These are phyloP conservation scores for Coemansia javaensis DNA, from an alignment of 192 early-diverging fungal species.

Conservation along the genomic window DNA sequence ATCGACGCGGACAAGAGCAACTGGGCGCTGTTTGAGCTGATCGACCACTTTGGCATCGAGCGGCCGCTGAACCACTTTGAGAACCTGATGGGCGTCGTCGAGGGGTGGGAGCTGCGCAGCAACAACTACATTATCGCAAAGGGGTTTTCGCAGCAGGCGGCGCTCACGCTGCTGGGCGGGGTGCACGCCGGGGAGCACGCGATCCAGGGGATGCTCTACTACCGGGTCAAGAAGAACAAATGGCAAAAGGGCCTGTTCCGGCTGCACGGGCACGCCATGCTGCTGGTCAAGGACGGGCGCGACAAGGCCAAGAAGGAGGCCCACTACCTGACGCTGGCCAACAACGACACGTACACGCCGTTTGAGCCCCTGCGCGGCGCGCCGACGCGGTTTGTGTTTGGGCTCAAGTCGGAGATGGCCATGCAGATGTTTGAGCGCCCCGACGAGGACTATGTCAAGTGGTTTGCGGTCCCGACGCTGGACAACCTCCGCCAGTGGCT, in stretches of 20 bases:
- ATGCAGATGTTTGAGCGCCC: conserved; percentile 77
- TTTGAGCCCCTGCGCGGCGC: conserved; percentile 61
- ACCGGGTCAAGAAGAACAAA: conserved; percentile 77
- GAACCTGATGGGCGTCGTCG: conserved; percentile 72
- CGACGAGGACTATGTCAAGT: conserved; percentile 72
- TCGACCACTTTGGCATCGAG: conserved; percentile 81
- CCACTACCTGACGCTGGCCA: conserved; percentile 53
- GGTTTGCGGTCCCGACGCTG: conserved; percentile 40
- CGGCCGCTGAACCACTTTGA: conserved; percentile 90
- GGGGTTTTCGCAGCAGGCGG: conserved; percentile 53
- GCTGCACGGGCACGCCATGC: conserved; percentile 45
- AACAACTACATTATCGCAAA: conserved; percentile 73
- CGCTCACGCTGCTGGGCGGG: conserved; percentile 19
- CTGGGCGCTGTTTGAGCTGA: conserved; percentile 92
- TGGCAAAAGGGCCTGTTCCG: conserved; percentile 77
- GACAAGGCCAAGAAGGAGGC: conserved; percentile 32
- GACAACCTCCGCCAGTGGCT: conserved; percentile 44
- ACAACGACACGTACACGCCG: conserved; percentile 82
- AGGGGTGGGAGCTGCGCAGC: conserved; percentile 75
- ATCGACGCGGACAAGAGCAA: conserved; percentile 44
- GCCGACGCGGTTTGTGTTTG: conserved; percentile 79
- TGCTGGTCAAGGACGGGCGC: conserved; percentile 26
- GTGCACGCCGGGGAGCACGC: conserved; percentile 40
- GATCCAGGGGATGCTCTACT: conserved; percentile 63
- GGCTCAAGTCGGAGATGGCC: conserved; percentile 73